Conservation (phyloP, 176 grass and related monocot species). For the Musa schizocarpa region DNA sequence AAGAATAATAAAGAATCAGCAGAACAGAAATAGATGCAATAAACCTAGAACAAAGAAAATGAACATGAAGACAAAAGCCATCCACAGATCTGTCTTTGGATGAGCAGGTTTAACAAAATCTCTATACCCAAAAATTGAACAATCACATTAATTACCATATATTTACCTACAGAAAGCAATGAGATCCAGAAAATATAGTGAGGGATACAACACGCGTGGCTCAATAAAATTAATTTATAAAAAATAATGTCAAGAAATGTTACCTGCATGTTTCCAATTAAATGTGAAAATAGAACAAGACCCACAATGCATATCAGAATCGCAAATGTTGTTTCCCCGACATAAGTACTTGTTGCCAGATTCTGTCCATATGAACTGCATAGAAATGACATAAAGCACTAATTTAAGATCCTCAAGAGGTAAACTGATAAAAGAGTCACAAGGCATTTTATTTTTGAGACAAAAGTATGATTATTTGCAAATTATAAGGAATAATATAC, state of each 20-base stretch:
- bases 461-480: neutral
- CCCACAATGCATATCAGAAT: slow-evolving; percentile 88
- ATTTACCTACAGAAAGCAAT: neutral
- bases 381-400: slow-evolving; percentile 6
- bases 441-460: neutral
- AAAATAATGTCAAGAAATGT: neutral
- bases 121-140: neutral
- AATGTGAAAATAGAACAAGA: slow-evolving; percentile 90
- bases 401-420: neutral
- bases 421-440: neutral
- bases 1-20: too few relatives aligned
- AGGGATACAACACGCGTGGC: neutral
- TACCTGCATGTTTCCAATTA: slow-evolving; percentile 99
- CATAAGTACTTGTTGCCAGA: slow-evolving; percentile 68
- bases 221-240: neutral
- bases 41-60: too few relatives aligned
- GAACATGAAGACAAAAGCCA: too few relatives aligned
- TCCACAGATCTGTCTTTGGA: too few relatives aligned
- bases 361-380: slow-evolving; percentile 87
- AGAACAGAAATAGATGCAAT: too few relatives aligned
- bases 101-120: neutral
- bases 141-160: neutral
- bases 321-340: slow-evolving; percentile 70
- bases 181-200: too few relatives aligned
- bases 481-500: too few relatives aligned